Percentiles rank a stretch among this genome's conserved stretches.
Conservation (phyloP, 2,329 filamentous ascomycete species). For the Xylaria arbuscula region DNA sequence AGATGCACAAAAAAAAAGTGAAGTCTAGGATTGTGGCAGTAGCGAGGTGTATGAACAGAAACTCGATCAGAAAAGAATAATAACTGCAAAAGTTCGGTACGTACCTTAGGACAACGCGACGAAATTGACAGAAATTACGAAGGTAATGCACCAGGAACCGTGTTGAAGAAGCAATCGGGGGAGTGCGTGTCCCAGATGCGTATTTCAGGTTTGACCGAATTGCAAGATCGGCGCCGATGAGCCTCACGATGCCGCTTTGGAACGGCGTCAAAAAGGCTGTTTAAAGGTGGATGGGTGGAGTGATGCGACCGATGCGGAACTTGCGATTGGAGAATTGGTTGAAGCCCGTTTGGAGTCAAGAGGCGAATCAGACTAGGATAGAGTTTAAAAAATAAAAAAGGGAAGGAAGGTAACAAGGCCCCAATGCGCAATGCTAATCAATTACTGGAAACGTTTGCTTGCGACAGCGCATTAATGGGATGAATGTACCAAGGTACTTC, state of each 20-base stretch:
- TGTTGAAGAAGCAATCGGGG: not conserved
- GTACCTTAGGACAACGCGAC: conserved; percentile 16
- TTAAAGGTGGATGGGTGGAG: conserved; percentile 29
- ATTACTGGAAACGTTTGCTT: conserved; percentile 39
- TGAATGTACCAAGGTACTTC: conserved; percentile 43
- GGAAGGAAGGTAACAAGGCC: conserved; percentile 22
- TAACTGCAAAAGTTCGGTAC: conserved; percentile 4
- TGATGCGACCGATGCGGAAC: conserved; percentile 40
- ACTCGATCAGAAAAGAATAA: not conserved
- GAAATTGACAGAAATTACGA: not conserved
- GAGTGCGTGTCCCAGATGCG: conserved; percentile 17
- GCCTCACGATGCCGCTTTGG: conserved; percentile 42
- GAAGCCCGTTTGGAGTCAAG: conserved; percentile 44
- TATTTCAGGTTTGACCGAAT: conserved; percentile 45
- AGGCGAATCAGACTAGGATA: conserved; percentile 43
- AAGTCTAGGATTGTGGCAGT: not conserved
- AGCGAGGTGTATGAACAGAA: not conserved
- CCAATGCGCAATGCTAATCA: conserved; percentile 35
- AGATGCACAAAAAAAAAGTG: not conserved
- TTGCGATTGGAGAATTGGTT: conserved; percentile 35
- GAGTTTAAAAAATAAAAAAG: conserved; percentile 33
- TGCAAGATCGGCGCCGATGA: conserved; percentile 35
- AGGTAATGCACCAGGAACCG: not conserved
- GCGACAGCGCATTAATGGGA: conserved; percentile 36
- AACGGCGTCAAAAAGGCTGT: conserved; percentile 28